phyloP scores from a whole-genome alignment of 1,284 basidiomycete species.

The Prillingera fragicola region DNA sequence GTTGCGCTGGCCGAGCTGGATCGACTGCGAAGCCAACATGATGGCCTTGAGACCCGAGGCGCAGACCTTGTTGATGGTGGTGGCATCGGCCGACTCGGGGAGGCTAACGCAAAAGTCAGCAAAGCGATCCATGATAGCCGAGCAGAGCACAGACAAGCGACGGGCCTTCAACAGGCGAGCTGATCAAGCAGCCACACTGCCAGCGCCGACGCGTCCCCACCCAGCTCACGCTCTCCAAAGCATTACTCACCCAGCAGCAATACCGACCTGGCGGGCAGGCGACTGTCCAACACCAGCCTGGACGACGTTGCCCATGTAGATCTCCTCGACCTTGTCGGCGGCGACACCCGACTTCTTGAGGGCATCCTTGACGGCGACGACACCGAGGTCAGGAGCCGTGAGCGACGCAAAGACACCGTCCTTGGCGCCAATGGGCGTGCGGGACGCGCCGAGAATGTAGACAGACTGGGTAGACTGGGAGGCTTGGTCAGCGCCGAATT shows the following conservation, averaged over 20 bases:
- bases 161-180: no score
- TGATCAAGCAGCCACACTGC: not conserved
- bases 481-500: not conserved
- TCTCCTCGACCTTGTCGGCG: conserved; percentile 79
- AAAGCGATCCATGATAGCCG: no score
- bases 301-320: conserved; percentile 95
- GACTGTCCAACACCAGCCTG: conserved; percentile 94
- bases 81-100: conserved; percentile 81
- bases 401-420: conserved; percentile 83
- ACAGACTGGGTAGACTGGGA: conserved; percentile 61
- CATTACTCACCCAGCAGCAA: conserved; percentile 64
- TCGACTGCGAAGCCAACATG: conserved; percentile 86
- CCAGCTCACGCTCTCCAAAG: not conserved
- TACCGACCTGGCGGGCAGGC: conserved; percentile 89
- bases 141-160: no score
- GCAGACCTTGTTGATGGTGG: conserved; percentile 99
- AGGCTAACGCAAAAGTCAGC: conserved; percentile 47
- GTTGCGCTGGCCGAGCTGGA: conserved; percentile 70
- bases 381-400: conserved; percentile 86
- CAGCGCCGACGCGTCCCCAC: not conserved
- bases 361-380: conserved; percentile 82
- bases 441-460: conserved; percentile 88
- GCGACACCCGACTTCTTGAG: conserved; percentile 73
- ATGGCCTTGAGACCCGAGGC: conserved; percentile 93
- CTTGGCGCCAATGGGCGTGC: conserved; percentile 91